Evolutionary conservation across 441 rosid genomes (phyloP), one percentile per base, ranked within the genome.

Genomic region (Isatis lusitanica): DNA sequence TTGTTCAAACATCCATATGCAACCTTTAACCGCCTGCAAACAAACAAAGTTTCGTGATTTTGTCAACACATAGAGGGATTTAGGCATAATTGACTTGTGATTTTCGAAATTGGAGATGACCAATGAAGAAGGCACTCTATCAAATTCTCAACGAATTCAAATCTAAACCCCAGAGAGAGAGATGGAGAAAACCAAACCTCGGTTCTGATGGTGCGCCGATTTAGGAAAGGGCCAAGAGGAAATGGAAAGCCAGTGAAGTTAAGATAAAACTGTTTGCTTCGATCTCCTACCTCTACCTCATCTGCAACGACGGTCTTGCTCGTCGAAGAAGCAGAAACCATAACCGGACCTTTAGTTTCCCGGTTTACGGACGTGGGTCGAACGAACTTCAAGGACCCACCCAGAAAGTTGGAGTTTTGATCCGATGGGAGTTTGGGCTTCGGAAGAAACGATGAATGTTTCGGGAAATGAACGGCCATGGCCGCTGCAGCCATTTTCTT

Each of bases 141-240:
- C 18, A 31, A 53, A 51, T 15, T 36, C 11, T 46, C 17, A 35
- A 31, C 6, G 17, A 51, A 51, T 13, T 26, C 38, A 15, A 66
- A 66, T 16, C 3, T n/a, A 12, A 26, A 26, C 55, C 11, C 5
- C 1, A 17, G 43, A 17, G 40, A 16, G 40, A 16, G 21, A 17
- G 52, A 16, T 12, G 43, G 15, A 53, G 57, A 61, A 62, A 76
- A 70, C 47, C 85, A 33, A 61, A 89, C 98, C 92, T 88, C 99
- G 66, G 96, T 92, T 77, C 94, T 85, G 57, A 80, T 88, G 42
- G 99, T 95, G 63, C 92, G 84, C 53, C 99, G 84, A 64, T 88
- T 89, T 79, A 95, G 92, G 77, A 92, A 92, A 86, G 99, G 99
- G 11, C 99, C 97, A 33, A 95, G 97, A 66, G 99, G 99, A 67